A percentile compares a stretch with the other conserved stretches of the same genome.
These are phyloP conservation scores for Fraxinus americana DNA, from an alignment of 257 asterid genomes.

Conservation along the genomic window DNA sequence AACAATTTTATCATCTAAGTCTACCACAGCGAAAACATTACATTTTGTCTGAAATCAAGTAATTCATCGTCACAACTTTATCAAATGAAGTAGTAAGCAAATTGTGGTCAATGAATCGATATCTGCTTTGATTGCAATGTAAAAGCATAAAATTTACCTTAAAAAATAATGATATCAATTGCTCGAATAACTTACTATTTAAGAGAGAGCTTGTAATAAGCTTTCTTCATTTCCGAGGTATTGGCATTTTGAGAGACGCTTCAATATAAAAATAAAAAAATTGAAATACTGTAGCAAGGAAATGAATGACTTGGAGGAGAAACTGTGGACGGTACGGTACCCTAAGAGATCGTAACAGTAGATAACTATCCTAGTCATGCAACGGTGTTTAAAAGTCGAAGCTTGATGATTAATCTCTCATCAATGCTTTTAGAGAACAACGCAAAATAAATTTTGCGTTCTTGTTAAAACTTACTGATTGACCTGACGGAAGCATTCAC, in stretches of 20 bases:
- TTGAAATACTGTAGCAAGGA: not conserved
- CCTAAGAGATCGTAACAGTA: slow-evolving; percentile 94
- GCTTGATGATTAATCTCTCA: not conserved
- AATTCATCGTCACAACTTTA: not conserved
- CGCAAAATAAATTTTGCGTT: not conserved
- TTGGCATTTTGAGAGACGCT: slow-evolving; percentile 62
- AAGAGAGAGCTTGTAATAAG: slow-evolving; percentile 79
- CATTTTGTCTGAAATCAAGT: not conserved
- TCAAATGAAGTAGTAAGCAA: not conserved
- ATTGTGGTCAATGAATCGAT: not conserved
- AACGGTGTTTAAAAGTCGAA: not conserved
- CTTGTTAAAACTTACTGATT: not conserved
- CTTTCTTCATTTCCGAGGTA: slow-evolving; percentile 57
- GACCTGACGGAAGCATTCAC: not conserved
- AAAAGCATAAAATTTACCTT: not conserved
- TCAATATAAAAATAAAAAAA: slow-evolving; percentile 15
- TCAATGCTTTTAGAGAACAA: not conserved
- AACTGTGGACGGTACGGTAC: slow-evolving; percentile 33
- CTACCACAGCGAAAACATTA: too few relatives aligned
- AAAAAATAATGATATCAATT: not conserved
- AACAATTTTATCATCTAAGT: too few relatives aligned
- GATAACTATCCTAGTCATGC: slow-evolving; percentile 28
- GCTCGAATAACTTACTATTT: slow-evolving; percentile 52
- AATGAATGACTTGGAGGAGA: not conserved
- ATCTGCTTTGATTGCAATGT: not conserved